Evolutionary conservation across 352 stramenopile species (phyloP).

Genomic region (Phytopythium ostracodes): DNA sequence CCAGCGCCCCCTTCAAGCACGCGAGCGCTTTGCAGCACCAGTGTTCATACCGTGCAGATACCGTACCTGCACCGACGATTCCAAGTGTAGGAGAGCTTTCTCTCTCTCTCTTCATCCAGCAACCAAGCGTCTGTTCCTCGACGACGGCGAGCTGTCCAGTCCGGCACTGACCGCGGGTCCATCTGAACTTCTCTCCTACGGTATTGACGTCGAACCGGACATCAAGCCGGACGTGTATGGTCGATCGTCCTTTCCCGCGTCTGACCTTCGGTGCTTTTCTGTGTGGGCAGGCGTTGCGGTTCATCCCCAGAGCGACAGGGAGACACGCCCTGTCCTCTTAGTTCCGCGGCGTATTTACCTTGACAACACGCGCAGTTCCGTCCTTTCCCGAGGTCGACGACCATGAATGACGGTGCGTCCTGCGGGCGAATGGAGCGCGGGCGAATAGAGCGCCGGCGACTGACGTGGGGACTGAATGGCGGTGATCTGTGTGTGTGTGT

Average conservation of each 20-base stretch:
- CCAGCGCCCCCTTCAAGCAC: neutral
- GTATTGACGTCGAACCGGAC: no score
- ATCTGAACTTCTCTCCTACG: neutral
- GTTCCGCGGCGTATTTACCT: neutral
- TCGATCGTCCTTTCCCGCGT: neutral
- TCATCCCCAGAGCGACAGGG: neutral
- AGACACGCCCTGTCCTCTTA: neutral
- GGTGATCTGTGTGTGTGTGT: constrained; percentile 2
- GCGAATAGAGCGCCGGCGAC: neutral
- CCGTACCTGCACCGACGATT: no score
- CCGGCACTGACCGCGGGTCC: neutral
- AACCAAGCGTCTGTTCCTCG: no score
- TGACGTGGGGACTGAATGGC: neutral
- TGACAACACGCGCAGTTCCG: neutral
- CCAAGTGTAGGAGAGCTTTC: no score
- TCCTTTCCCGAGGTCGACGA: constrained; percentile 1
- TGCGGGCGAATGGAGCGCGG: neutral
- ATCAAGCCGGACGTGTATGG: no score
- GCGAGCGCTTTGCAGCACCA: neutral
- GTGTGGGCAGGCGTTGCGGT: no score
- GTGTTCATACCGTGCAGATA: no score
- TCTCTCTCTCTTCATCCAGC: no score
- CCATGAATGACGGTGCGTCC: constrained; percentile 23
- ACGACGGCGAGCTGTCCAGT: neutral
- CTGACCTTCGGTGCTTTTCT: neutral